Conservation (phyloP, 148 eudicot genomes). For the Chenopodium berlandieri region DNA sequence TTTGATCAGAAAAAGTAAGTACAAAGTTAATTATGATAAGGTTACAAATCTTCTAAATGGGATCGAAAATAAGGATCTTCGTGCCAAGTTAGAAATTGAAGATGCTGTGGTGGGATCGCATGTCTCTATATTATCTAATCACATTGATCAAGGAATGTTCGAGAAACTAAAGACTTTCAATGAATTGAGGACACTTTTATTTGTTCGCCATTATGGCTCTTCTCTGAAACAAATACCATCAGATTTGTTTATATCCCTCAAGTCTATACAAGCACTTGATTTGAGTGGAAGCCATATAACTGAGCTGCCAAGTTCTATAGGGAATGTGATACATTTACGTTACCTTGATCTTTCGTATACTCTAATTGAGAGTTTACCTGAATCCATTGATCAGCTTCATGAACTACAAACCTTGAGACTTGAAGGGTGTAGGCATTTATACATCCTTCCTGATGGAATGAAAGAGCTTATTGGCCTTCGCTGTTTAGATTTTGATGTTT, state of each 20-base stretch:
- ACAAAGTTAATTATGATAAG: background rate
- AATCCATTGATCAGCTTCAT: constrained; percentile 7
- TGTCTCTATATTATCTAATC: background rate
- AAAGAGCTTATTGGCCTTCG: constrained; percentile 24
- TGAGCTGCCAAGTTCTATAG: constrained; percentile 22
- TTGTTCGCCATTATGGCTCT: constrained; percentile 12
- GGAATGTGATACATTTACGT: background rate
- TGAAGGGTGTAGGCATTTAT: background rate
- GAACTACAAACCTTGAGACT: constrained; percentile 23
- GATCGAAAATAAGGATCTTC: background rate
- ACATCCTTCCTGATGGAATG: constrained; percentile 25
- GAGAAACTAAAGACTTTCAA: background rate
- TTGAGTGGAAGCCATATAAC: constrained; percentile 14
- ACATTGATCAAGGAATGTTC: background rate
- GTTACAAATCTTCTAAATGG: background rate
- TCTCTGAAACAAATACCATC: background rate
- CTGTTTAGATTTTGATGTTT: constrained; percentile 30
- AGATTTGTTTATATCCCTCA: background rate
- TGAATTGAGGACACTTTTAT: constrained; percentile 7
- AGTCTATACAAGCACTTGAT: constrained; percentile 7
- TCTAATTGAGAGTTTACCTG: constrained; percentile 5
- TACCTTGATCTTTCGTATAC: constrained; percentile 26
- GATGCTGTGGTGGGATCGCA: background rate
- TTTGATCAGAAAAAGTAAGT: background rate
- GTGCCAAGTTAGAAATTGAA: background rate